Conservation (phyloP, 306 rosid species). For the Vigna radiata region DNA sequence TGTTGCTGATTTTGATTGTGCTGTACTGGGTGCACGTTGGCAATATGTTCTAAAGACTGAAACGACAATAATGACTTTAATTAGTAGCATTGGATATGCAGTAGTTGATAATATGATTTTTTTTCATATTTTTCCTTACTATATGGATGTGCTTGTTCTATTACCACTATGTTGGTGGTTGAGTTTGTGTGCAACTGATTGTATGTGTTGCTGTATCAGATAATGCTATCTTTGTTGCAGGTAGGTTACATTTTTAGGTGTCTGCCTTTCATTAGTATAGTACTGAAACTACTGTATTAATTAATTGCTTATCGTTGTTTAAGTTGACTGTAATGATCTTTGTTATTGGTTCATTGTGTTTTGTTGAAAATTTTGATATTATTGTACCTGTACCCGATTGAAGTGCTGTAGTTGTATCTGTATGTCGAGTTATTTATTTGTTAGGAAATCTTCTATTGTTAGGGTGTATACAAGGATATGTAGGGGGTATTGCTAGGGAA, state of each 20-base stretch:
- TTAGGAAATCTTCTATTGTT: background rate
- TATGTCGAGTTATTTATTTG: background rate
- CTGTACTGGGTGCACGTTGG: background rate
- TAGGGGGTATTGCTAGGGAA: background rate
- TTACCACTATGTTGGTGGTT: background rate
- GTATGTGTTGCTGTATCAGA: background rate
- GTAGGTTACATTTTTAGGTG: background rate
- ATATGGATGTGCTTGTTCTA: background rate
- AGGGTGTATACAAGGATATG: background rate
- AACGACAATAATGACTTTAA: conserved; percentile 8
- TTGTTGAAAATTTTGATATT: background rate
- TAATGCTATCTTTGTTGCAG: background rate
- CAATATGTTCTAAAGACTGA: background rate
- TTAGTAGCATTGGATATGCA: conserved; percentile 3
- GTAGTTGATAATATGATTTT: background rate
- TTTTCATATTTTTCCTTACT: background rate
- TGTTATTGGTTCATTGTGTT: background rate
- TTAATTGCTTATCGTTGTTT: background rate
- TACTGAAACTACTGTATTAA: background rate
- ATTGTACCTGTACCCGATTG: background rate
- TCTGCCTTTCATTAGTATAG: background rate
- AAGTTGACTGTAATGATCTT: background rate
- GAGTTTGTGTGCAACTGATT: background rate
- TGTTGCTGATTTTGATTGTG: conserved; percentile 13
- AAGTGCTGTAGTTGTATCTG: background rate